These are phyloP conservation scores for Andrographis paniculata DNA, from an alignment of 305 asterid species.

Conservation along the genomic window DNA sequence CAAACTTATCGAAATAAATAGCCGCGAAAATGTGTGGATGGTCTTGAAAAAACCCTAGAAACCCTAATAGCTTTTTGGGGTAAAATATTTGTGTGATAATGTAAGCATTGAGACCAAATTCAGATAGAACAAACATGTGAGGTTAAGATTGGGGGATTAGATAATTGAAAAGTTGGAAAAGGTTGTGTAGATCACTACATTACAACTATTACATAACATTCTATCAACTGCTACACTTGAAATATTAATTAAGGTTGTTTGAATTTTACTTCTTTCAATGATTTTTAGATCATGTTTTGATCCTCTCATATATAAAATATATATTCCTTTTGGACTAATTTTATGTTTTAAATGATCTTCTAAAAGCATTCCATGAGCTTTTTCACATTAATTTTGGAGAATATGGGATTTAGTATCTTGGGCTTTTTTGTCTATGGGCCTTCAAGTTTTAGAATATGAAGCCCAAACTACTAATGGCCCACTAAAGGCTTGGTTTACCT, in stretches of 20 bases:
- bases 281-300: no score
- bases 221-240: conserved; percentile 44
- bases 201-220: conserved; percentile 42
- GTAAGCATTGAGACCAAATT: conserved; percentile 32
- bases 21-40: conserved; percentile 21
- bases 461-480: no score
- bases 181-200: conserved; percentile 24
- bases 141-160: conserved; percentile 21
- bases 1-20: conserved; percentile 28
- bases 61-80: conserved; percentile 11
- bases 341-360: no score
- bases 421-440: no score
- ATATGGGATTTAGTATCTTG: no score
- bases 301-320: no score
- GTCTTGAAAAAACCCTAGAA: conserved; percentile 2
- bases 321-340: no score
- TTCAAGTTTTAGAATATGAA: no score
- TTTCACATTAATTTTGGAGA: no score
- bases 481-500: no score
- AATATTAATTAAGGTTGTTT: background rate
- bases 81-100: conserved; percentile 19
- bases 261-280: no score
- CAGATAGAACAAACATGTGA: conserved; percentile 23
- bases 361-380: no score
- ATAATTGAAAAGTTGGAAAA: conserved; percentile 18